Evolutionary conservation across 768 basidiomycete species (phyloP).

Genomic region (Cantharellus anzutake): DNA sequence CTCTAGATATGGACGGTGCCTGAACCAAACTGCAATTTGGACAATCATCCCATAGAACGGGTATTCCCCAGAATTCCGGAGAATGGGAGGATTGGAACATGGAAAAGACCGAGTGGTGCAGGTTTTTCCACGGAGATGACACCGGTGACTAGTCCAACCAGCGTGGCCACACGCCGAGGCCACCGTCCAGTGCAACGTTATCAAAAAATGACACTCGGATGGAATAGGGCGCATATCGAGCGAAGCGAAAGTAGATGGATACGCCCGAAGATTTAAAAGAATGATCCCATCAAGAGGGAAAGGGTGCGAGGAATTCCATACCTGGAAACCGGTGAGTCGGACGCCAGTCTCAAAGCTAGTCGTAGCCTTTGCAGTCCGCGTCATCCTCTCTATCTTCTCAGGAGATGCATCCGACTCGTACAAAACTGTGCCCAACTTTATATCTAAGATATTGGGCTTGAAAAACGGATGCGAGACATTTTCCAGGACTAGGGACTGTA

Average conservation of each 20-base stretch:
- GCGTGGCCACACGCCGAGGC: too few species aligned
- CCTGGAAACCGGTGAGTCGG: constrained; percentile 81
- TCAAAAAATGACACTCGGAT: background rate
- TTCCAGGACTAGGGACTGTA: constrained; percentile 65
- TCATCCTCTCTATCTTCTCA: constrained; percentile 69
- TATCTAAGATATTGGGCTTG: constrained; percentile 75
- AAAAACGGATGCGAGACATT: constrained; percentile 57
- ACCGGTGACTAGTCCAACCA: too few species aligned
- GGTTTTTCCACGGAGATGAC: too few species aligned
- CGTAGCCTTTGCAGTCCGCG: constrained; percentile 41
- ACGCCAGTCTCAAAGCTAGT: constrained; percentile 65
- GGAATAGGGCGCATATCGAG: background rate
- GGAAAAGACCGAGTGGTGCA: too few species aligned
- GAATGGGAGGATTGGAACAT: too few species aligned
- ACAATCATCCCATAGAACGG: too few species aligned
- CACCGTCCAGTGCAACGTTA: too few species aligned
- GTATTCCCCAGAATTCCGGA: too few species aligned
- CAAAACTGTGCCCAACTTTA: constrained; percentile 85
- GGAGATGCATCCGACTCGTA: constrained; percentile 42
- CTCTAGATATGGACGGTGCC: too few species aligned
- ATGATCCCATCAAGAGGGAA: background rate
- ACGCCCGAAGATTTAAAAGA: background rate
- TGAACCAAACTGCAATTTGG: too few species aligned
- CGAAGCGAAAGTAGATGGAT: background rate
- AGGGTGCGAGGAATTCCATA: constrained; percentile 17